Evolutionary conservation across 352 stramenopile species (phyloP).

Genomic region (Phytopythium litorale): DNA sequence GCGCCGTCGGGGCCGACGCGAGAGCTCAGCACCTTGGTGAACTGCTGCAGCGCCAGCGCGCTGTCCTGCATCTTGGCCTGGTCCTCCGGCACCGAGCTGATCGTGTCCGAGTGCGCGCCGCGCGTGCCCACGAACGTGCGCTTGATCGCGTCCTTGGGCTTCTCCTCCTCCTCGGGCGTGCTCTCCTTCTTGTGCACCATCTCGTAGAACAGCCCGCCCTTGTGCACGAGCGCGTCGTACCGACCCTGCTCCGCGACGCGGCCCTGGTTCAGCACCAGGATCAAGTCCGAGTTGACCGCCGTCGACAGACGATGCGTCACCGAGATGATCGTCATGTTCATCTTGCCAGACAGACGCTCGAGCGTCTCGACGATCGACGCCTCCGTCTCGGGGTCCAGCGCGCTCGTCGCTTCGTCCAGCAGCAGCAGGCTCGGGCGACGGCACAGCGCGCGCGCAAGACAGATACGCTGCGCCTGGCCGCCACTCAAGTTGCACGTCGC

Average conservation of each 20-base stretch:
- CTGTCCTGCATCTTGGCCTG: slow-evolving; percentile 50
- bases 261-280: slow-evolving; percentile 75
- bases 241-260: slow-evolving; percentile 74
- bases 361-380: slow-evolving; percentile 81
- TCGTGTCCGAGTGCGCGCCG: slow-evolving; percentile 33
- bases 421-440: slow-evolving; percentile 77
- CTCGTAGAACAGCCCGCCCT: slow-evolving; percentile 76
- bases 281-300: slow-evolving; percentile 71
- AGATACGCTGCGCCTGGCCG: slow-evolving; percentile 85
- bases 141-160: slow-evolving; percentile 24
- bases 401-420: slow-evolving; percentile 85
- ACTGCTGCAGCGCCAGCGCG: slow-evolving; percentile 73
- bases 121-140: slow-evolving; percentile 13
- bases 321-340: slow-evolving; percentile 88
- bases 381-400: slow-evolving; percentile 83
- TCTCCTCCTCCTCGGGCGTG: slow-evolving; percentile 40
- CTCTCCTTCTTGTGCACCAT: slow-evolving; percentile 81
- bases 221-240: slow-evolving; percentile 68
- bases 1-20: slow-evolving; percentile 59
- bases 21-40: slow-evolving; percentile 77
- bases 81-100: slow-evolving; percentile 36
- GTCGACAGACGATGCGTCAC: slow-evolving; percentile 89
- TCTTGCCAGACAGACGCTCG: slow-evolving; percentile 74
- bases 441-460: slow-evolving; percentile 75
- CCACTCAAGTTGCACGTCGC: slow-evolving; percentile 85